phyloP scores from a whole-genome alignment of 1,284 basidiomycete genomes.

The Cryptococcus sp. region DNA sequence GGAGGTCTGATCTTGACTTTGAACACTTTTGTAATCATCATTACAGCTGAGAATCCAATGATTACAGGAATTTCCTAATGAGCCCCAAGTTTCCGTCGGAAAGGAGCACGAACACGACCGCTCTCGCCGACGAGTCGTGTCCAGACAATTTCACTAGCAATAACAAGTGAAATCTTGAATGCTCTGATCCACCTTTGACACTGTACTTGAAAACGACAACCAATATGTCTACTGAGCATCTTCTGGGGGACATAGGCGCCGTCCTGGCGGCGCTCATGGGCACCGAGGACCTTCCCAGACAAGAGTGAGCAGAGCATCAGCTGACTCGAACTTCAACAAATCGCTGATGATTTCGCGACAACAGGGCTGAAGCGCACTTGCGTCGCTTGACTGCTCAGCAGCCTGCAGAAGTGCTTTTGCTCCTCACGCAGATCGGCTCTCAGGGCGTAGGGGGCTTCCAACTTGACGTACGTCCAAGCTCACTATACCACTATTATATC shows the following conservation, averaged over 20 bases:
- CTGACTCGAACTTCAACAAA: background rate
- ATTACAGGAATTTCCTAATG: background rate
- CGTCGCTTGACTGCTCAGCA: slow-evolving; percentile 27
- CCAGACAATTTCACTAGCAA: too few species aligned
- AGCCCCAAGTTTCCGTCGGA: too few species aligned
- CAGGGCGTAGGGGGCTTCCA: slow-evolving; percentile 49
- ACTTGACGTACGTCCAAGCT: slow-evolving; percentile 35
- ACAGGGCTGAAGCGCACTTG: slow-evolving; percentile 42
- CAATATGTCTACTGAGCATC: slow-evolving; percentile 48
- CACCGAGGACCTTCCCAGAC: slow-evolving; percentile 28
- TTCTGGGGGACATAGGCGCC: slow-evolving; percentile 40
- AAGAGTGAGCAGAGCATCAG: slow-evolving; percentile 30
- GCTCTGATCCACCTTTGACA: too few species aligned
- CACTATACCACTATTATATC: background rate
- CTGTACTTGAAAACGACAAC: background rate
- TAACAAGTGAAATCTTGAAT: too few species aligned
- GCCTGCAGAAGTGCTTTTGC: slow-evolving; percentile 37
- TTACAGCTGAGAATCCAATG: background rate
- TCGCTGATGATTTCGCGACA: background rate
- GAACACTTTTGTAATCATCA: background rate
- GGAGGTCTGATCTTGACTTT: background rate
- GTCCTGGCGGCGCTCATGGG: slow-evolving; percentile 44
- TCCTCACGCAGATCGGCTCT: slow-evolving; percentile 48
- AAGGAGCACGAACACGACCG: too few species aligned
- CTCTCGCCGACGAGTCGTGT: too few species aligned